phyloP scores from a whole-genome alignment of 768 basidiomycete genomes.

The Cystobasidium ongulense region DNA sequence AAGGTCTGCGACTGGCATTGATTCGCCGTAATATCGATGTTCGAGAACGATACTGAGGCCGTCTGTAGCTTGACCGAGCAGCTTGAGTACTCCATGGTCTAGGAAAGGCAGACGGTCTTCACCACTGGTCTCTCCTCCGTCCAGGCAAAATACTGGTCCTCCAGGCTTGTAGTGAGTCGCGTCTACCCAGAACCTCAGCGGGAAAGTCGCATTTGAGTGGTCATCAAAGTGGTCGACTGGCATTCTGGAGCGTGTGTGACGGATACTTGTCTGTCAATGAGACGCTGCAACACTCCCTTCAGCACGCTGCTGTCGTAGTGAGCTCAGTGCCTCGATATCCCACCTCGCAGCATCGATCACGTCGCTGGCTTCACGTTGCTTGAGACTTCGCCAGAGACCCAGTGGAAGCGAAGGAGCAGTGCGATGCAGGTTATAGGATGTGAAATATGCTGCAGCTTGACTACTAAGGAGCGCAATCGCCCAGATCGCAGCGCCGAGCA shows the following conservation, averaged over 20 bases:
- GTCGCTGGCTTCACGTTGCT: not conserved
- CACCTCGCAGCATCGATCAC: not conserved
- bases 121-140: slow-evolving; percentile 88
- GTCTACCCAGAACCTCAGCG: slow-evolving; percentile 88
- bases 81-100: slow-evolving; percentile 76
- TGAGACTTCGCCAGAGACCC: slow-evolving; percentile 8
- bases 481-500: not conserved
- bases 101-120: slow-evolving; percentile 53
- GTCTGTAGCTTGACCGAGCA: slow-evolving; percentile 71
- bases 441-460: not conserved
- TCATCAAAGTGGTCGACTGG: slow-evolving; percentile 25
- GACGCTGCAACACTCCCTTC: not conserved
- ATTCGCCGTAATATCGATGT: slow-evolving; percentile 55
- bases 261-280: not conserved
- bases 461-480: not conserved
- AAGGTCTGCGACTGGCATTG: slow-evolving; percentile 14
- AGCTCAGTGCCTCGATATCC: not conserved
- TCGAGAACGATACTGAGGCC: slow-evolving; percentile 70
- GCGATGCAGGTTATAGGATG: not conserved
- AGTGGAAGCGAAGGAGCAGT: not conserved
- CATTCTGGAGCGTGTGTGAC: slow-evolving; percentile 6
- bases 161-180: slow-evolving; percentile 65
- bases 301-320: not conserved
- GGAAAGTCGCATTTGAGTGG: slow-evolving; percentile 56
- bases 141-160: slow-evolving; percentile 79